Percentiles rank a stretch among this genome's conserved stretches.
These are phyloP conservation scores for Excoecaria cochinchinensis DNA, from an alignment of 345 rosid species.

Conservation along the genomic window DNA sequence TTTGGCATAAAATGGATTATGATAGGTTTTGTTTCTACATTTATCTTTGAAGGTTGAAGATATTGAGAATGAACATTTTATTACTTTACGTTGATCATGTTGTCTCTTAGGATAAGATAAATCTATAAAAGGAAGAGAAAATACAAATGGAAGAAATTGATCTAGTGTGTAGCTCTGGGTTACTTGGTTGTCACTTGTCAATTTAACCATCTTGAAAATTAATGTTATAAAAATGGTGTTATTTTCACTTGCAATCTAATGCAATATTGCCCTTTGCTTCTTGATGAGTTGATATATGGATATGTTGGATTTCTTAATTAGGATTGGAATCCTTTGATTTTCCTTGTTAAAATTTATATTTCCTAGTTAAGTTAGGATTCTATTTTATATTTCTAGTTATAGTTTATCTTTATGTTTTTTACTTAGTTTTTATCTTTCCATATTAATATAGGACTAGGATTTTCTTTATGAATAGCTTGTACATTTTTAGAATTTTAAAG, in stretches of 20 bases:
- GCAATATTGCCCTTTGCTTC: not conserved
- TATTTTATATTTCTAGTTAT: no score
- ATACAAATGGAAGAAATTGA: not conserved
- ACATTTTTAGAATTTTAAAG: no score
- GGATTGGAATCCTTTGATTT: no score
- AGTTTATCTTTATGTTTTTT: no score
- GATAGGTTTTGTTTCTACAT: not conserved
- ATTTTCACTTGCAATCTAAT: not conserved
- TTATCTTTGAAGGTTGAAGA: not conserved
- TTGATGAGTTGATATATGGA: not conserved
- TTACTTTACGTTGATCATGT: not conserved
- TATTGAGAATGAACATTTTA: not conserved
- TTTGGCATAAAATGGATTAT: not conserved
- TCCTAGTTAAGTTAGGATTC: no score
- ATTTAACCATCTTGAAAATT: no score
- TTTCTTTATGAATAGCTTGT: no score
- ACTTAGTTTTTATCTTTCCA: no score
- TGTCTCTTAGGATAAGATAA: not conserved
- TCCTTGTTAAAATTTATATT: no score
- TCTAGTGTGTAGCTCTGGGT: not conserved
- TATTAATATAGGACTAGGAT: no score
- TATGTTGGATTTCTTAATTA: no score
- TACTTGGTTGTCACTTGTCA: not conserved
- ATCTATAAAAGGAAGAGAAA: not conserved
- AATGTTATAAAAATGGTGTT: no score